Evolutionary conservation across 352 stramenopile genomes (phyloP).

Genomic region (Pythium folliculosum): DNA sequence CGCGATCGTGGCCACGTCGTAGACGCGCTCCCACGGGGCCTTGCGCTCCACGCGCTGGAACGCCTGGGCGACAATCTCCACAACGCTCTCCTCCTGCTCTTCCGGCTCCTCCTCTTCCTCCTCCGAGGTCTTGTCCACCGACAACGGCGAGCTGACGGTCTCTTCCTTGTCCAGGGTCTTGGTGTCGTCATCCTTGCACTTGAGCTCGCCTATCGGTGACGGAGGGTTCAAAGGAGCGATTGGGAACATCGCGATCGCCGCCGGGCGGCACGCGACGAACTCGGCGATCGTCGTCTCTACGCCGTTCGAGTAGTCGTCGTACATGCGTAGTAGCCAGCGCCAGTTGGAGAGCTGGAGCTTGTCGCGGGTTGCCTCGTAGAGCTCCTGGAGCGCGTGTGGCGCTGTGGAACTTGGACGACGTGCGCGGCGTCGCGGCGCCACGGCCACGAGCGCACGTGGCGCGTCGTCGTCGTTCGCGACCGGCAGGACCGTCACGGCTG

Average conservation of each 20-base stretch:
- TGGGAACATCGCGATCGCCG: slow-evolving; percentile 5
- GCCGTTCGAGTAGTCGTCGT: slow-evolving; percentile 6
- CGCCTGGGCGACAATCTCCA: not conserved
- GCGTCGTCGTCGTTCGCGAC: not conserved
- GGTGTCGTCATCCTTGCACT: not conserved
- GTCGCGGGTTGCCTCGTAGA: not conserved
- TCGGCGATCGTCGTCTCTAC: not conserved
- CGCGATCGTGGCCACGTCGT: slow-evolving; percentile 2
- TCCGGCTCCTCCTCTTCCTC: not conserved
- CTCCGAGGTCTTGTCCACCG: not conserved
- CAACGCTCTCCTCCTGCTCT: not conserved
- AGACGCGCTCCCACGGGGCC: slow-evolving; percentile 18
- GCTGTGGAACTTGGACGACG: not conserved
- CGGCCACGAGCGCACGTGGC: not conserved
- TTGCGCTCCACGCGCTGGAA: not conserved
- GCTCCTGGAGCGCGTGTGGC: not conserved
- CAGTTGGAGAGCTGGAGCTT: slow-evolving; percentile 8
- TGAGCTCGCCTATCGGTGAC: not conserved
- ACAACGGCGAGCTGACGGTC: not conserved
- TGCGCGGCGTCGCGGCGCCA: not conserved
- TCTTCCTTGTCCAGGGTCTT: not conserved
- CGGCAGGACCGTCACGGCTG: slow-evolving; percentile 6
- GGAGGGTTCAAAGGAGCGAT: not conserved
- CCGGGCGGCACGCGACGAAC: slow-evolving; percentile 1
- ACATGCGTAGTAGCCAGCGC: slow-evolving; percentile 12